phyloP scores from a whole-genome alignment of 805 yeast genomes.

The Monosporozyma unispora region DNA sequence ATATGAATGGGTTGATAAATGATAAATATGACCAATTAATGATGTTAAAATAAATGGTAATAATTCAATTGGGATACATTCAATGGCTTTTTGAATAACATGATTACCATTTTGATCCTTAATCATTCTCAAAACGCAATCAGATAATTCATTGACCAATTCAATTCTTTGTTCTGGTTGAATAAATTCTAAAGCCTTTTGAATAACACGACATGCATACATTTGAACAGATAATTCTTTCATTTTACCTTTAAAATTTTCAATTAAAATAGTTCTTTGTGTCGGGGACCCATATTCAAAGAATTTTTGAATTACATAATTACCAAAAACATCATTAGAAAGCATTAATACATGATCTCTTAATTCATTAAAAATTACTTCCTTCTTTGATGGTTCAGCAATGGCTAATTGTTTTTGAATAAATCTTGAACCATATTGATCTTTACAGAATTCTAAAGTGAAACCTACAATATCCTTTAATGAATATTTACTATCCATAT shows the following conservation, averaged over 20 bases:
- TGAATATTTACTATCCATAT: constrained; percentile 36
- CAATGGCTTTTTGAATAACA: constrained; percentile 92
- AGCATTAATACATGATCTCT: constrained; percentile 63
- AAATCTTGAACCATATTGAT: constrained; percentile 95
- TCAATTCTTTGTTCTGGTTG: constrained; percentile 52
- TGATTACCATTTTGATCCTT: constrained; percentile 98
- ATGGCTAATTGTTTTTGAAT: constrained; percentile 78
- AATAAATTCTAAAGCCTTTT: constrained; percentile 77
- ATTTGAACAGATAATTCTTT: constrained; percentile 75
- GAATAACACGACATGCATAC: constrained; percentile 98
- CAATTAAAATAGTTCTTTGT: constrained; percentile 62
- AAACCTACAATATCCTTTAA: constrained; percentile 75
- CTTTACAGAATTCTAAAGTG: constrained; percentile 85
- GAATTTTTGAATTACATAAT: constrained; percentile 90
- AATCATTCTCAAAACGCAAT: constrained; percentile 55
- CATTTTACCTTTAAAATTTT: constrained; percentile 50
- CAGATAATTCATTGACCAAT: constrained; percentile 62
- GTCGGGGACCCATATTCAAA: constrained; percentile 71
- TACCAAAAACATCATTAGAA: constrained; percentile 96
- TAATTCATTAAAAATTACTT: constrained; percentile 75
- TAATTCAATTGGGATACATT: constrained; percentile 62
- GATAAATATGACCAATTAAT: constrained; percentile 62
- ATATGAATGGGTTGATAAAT: constrained; percentile 87
- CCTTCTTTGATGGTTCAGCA: constrained; percentile 62
- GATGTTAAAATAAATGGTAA: constrained; percentile 67